Conservation (phyloP, 2,329 filamentous ascomycete genomes). For the Phialemonium atrogriseum region DNA sequence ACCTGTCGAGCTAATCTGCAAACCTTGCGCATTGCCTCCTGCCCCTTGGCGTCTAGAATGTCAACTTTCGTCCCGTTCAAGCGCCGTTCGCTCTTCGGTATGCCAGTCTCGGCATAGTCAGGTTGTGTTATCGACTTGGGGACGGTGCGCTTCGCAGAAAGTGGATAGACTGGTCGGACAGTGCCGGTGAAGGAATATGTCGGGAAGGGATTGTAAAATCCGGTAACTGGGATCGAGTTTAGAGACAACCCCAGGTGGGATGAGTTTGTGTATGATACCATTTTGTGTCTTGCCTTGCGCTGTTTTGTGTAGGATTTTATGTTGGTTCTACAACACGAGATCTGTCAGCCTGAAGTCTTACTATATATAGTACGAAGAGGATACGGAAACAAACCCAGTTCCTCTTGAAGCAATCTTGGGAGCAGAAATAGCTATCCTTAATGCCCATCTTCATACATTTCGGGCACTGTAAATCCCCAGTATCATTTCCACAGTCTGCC, state of each 20-base stretch:
- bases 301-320: conserved; percentile 80
- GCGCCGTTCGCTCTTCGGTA: conserved; percentile 51
- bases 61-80: conserved; percentile 66
- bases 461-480: conserved; percentile 81
- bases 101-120: conserved; percentile 81
- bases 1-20: conserved; percentile 87
- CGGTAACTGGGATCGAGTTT: conserved; percentile 85
- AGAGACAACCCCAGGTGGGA: conserved; percentile 77
- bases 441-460: conserved; percentile 85
- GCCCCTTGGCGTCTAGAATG: conserved; percentile 69
- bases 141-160: conserved; percentile 63
- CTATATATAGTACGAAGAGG: not conserved
- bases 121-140: conserved; percentile 76
- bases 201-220: conserved; percentile 87
- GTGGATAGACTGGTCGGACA: conserved; percentile 78
- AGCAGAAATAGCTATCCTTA: conserved; percentile 92
- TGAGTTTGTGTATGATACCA: conserved; percentile 64
- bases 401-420: conserved; percentile 96
- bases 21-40: conserved; percentile 87
- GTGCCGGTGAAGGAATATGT: conserved; percentile 74
- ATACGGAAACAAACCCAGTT: conserved; percentile 69
- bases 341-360: conserved; percentile 7
- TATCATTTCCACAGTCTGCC: conserved; percentile 77
- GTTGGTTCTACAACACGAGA: conserved; percentile 50
- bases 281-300: conserved; percentile 34